Conservation (phyloP, 495 filamentous ascomycete species). For the Penicillium daleae region DNA sequence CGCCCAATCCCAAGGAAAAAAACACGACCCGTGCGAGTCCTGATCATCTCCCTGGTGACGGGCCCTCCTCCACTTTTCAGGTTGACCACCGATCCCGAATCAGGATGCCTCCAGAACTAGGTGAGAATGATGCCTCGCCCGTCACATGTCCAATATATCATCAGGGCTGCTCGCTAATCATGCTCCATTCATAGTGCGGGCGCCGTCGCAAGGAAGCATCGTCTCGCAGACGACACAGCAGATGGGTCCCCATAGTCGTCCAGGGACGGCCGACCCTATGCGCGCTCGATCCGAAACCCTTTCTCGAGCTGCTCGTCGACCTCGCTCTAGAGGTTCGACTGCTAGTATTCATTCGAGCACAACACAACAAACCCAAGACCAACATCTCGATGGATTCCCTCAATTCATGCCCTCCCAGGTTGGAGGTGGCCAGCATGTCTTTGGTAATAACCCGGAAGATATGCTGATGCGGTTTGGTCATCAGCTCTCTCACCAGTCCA, state of each 20-base stretch:
- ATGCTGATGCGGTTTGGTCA: slow-evolving; percentile 63
- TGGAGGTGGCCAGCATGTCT: slow-evolving; percentile 52
- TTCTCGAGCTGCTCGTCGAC: slow-evolving; percentile 65
- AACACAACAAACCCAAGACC: slow-evolving; percentile 68
- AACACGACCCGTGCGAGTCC: slow-evolving; percentile 22
- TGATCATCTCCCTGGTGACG: slow-evolving; percentile 37
- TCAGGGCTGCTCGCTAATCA: slow-evolving; percentile 5
- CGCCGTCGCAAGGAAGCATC: slow-evolving; percentile 34
- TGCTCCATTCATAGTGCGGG: slow-evolving; percentile 24
- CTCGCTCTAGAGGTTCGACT: slow-evolving; percentile 81
- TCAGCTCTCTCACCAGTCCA: slow-evolving; percentile 57
- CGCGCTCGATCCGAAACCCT: slow-evolving; percentile 63
- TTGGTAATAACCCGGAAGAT: slow-evolving; percentile 61
- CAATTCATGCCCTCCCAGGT: slow-evolving; percentile 60
- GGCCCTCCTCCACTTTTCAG: slow-evolving; percentile 32
- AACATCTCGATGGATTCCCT: slow-evolving; percentile 55
- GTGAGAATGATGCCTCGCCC: slow-evolving; percentile 20
- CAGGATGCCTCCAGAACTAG: slow-evolving; percentile 34
- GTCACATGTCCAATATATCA: not conserved
- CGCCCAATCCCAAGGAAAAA: slow-evolving; percentile 10
- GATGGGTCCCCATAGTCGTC: slow-evolving; percentile 44
- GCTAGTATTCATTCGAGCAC: slow-evolving; percentile 75
- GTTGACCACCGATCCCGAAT: slow-evolving; percentile 15
- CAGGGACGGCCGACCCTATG: slow-evolving; percentile 50
- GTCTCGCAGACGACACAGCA: slow-evolving; percentile 47